Base-by-base conservation (phyloP, 441 rosid genomes). In the Adansonia grandidieri region DNA sequence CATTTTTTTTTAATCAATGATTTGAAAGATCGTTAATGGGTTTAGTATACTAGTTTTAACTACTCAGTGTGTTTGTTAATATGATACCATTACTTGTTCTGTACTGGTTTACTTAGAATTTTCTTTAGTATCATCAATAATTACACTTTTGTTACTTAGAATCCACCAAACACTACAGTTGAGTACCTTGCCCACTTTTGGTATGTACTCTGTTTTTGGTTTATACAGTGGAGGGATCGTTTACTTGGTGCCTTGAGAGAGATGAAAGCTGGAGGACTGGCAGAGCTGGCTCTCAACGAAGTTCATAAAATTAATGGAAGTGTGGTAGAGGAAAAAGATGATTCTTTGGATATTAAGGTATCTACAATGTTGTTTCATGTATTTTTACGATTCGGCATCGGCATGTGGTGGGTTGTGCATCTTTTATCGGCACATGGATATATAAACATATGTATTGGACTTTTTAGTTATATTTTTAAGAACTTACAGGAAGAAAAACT, bases 201-300 rank as follows among this genome's bases (percentile, higher is more conserved):
- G 4, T 54, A 70, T 69, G 76, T 57, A 68, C 32, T 56, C 42
- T 17, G 6, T 72, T 68, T 82, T 80, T 80, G 78, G 56, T 85
- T 82, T 81, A 68, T 88, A 73, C 80, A 95, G 99, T 97, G 99
- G 99, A 90, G 95, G 80, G 98, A 90, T 82, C 97, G 98, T 79
- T 80, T 97, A 84, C 82, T 82, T 58, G 88, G 89, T 82, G 96
- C 96, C 77, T 82, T 97, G 82, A 89, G 85, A 86, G 93, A 87
- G 82, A 88, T 95, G 90, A 87, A 93, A 80, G 84, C 83, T 78
- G 97, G 92, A 82, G 87, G 82, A 60, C 76, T 84, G 79, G 86
- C 81, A 65, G 93, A 85, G 78, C 88, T 85, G 81, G 79, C 82
- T 66, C 84, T 86, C 78, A 83, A 74, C 77, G 87, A 85, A 82